Evolutionary conservation across 495 filamentous ascomycete species (phyloP), one percentile per base, ranked within the genome.

Genomic region (Talaromyces adpressus): DNA sequence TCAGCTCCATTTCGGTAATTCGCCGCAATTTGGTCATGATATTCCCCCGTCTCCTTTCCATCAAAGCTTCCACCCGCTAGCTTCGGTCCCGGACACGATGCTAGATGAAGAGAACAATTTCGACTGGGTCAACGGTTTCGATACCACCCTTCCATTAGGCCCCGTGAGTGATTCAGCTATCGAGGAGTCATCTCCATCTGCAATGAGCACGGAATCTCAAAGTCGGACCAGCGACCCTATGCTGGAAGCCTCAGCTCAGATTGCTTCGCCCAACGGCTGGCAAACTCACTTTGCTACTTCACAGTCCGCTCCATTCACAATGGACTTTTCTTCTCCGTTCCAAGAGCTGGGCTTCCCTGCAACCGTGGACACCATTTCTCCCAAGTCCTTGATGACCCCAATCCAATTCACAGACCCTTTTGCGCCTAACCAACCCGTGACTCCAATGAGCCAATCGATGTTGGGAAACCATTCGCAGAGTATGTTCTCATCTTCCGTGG

Each of bases 161-260:
- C 85, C 83, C 58, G 73, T 73, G 25, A 86, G 87, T 64, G 92
- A 96, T 66, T 89, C 87, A 62, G 90, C 87, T 8, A 83, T 97
- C 58, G 94, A 96, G 66, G 91, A 90, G 47, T 97, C 94, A 11
- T 98, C 95, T 6, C 94, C 94, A 7, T 97, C 93, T 8, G 93
- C 90, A 23, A 92, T 97, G 69, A 96, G 93, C 74, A 94, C 90
- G 18, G 90, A 88, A 29, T 96, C 93, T 69, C 92, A 93, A 67
- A 93, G 89, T 74, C 91, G 89, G 14, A 89, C 95, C 68, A 96
- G 91, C 73, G 93, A 98, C 70, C 84, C 92, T 63, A 93, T 96
- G 89, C 78, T 96, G 47, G 92, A 96, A 71, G 91, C 89, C 5
- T 87, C 89, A 11, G 89, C 89, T 67, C 86, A 73, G 22, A 75